Conservation (phyloP, 2,329 filamentous ascomycete genomes). For the Alternaria dauci region DNA sequence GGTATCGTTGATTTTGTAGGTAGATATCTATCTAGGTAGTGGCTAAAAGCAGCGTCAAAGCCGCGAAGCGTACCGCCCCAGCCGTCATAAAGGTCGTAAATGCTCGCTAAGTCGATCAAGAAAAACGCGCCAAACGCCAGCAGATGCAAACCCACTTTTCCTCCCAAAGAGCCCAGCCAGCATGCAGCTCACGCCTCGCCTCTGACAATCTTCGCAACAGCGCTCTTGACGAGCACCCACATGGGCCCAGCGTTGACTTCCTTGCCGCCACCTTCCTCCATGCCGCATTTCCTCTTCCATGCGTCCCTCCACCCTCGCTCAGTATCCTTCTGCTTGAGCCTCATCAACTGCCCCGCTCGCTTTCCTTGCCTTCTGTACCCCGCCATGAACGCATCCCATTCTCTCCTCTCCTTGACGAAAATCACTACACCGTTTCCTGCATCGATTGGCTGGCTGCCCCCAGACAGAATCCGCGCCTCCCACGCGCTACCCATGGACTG, state of each 20-base stretch:
- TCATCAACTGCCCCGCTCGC: slow-evolving; percentile 31
- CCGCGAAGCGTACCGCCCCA: slow-evolving; percentile 2
- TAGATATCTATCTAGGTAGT: not conserved
- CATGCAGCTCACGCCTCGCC: slow-evolving; percentile 30
- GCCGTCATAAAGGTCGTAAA: slow-evolving; percentile 5
- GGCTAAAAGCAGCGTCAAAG: not conserved
- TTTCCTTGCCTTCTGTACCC: slow-evolving; percentile 36
- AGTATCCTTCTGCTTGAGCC: slow-evolving; percentile 28
- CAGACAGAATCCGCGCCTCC: slow-evolving; percentile 34
- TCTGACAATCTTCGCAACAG: slow-evolving; percentile 32
- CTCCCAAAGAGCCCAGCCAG: not conserved
- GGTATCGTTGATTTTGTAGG: not conserved
- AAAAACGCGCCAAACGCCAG: slow-evolving; percentile 9
- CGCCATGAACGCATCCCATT: slow-evolving; percentile 36
- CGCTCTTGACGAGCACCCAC: slow-evolving; percentile 41
- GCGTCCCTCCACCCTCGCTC: slow-evolving; percentile 35
- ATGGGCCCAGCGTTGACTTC: slow-evolving; percentile 37
- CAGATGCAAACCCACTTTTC: slow-evolving; percentile 1
- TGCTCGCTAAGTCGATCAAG: slow-evolving; percentile 4
- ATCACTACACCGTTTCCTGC: slow-evolving; percentile 37
- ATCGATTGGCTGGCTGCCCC: slow-evolving; percentile 32
- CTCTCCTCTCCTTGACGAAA: slow-evolving; percentile 35
- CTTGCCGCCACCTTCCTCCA: slow-evolving; percentile 28
- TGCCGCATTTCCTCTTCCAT: slow-evolving; percentile 37
- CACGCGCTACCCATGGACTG: slow-evolving; percentile 29